Conservation (phyloP, 176 grass and related monocot genomes). For the Bolboschoenus planiculmis region DNA sequence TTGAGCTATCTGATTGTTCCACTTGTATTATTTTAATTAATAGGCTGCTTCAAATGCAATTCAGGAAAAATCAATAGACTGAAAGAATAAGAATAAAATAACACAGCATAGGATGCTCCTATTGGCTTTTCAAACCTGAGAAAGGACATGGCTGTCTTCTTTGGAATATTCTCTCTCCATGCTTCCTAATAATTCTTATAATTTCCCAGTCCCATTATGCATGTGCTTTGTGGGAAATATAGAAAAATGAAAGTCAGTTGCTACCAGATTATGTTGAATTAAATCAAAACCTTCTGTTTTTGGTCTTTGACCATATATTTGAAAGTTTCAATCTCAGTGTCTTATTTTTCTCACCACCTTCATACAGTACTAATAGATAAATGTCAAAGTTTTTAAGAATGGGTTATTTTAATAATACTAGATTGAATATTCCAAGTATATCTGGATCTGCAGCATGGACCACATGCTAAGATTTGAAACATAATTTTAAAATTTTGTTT, state of each 20-base stretch:
- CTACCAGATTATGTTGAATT: constrained; percentile 1
- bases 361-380: background rate
- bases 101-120: constrained; percentile 16
- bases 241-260: background rate
- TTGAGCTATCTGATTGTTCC: background rate
- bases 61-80: background rate
- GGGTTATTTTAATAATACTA: background rate
- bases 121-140: constrained; percentile 12
- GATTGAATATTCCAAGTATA: constrained; percentile 24
- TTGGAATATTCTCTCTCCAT: constrained; percentile 21
- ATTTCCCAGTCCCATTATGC: background rate
- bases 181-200: constrained; percentile 1
- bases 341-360: background rate
- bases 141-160: constrained; percentile 8
- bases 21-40: background rate
- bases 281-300: background rate
- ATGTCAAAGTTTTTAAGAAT: background rate
- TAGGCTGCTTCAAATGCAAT: background rate
- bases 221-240: background rate
- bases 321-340: background rate
- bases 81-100: constrained; percentile 1
- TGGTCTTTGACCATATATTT: background rate
- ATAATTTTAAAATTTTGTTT: background rate
- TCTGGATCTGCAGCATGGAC: constrained; percentile 19
- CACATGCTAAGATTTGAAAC: constrained; percentile 10